phyloP scores from a whole-genome alignment of 2,329 filamentous ascomycete species.

The Onygenales sp. region DNA sequence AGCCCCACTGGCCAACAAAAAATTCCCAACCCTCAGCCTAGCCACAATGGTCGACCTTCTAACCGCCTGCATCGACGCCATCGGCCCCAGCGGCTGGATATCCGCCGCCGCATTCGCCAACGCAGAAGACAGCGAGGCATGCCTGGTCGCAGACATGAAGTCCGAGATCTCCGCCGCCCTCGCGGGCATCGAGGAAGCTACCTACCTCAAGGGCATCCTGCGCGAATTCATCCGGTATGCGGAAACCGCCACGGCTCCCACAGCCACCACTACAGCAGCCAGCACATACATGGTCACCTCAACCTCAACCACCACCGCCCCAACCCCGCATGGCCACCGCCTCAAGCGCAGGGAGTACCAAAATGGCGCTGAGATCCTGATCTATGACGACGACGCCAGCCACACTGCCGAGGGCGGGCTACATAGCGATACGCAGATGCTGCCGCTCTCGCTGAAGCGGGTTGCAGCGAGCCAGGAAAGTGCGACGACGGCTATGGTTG shows the following conservation, averaged over 20 bases:
- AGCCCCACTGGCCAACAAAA: constrained; percentile 25
- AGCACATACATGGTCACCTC: constrained; percentile 2
- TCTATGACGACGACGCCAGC: constrained; percentile 7
- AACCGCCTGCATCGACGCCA: constrained; percentile 36
- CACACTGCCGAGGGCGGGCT: background rate
- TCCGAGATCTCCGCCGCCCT: constrained; percentile 39
- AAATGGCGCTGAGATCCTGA: constrained; percentile 29
- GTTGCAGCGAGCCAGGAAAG: constrained; percentile 42
- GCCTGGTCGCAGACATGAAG: constrained; percentile 38
- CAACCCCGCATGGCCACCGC: constrained; percentile 12
- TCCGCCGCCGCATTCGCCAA: constrained; percentile 26
- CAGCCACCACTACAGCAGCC: background rate
- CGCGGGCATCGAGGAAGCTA: constrained; percentile 38
- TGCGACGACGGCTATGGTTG: constrained; percentile 30
- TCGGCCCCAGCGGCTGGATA: constrained; percentile 40
- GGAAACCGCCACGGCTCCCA: constrained; percentile 11
- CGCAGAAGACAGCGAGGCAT: constrained; percentile 28
- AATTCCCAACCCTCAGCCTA: constrained; percentile 28
- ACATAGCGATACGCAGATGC: constrained; percentile 19
- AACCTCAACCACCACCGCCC: constrained; percentile 5
- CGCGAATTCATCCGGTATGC: constrained; percentile 36
- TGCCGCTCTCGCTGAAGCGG: constrained; percentile 1
- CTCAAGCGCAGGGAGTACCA: constrained; percentile 25
- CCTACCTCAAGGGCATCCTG: constrained; percentile 37
- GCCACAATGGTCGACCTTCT: constrained; percentile 31